Conservation (phyloP, 768 basidiomycete genomes). For the Serendipita sp. region DNA sequence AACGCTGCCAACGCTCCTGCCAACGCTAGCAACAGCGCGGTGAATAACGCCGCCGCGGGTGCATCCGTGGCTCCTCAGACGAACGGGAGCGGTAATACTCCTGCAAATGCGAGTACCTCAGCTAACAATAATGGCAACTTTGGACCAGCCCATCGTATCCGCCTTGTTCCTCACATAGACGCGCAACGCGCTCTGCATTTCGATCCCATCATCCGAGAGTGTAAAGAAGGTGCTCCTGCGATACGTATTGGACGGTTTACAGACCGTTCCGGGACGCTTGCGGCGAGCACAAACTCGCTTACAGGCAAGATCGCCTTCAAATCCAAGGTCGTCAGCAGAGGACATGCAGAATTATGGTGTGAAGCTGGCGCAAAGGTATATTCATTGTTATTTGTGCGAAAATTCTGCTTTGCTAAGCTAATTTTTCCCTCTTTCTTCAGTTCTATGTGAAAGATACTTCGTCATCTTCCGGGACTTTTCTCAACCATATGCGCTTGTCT, state of each 20-base stretch:
- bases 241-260: conserved; percentile 91
- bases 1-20: background rate
- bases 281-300: conserved; percentile 38
- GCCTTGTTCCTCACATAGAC: conserved; percentile 91
- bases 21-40: conserved; percentile 13
- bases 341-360: conserved; percentile 90
- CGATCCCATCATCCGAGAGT: conserved; percentile 80
- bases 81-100: background rate
- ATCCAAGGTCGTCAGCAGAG: conserved; percentile 49
- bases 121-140: background rate
- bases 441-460: conserved; percentile 88
- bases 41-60: conserved; percentile 3
- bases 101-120: background rate
- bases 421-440: conserved; percentile 17
- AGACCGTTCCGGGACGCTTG: conserved; percentile 50
- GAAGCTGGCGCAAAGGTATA: conserved; percentile 24
- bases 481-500: conserved; percentile 85
- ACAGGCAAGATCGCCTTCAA: conserved; percentile 71
- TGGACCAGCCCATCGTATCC: conserved; percentile 48
- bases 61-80: background rate
- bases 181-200: conserved; percentile 76
- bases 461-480: conserved; percentile 78
- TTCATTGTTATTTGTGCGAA: background rate
- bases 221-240: conserved; percentile 47
- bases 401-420: background rate